Base-by-base conservation (phyloP, 768 basidiomycete genomes). In the Coprinopsis cinerea region DNA sequence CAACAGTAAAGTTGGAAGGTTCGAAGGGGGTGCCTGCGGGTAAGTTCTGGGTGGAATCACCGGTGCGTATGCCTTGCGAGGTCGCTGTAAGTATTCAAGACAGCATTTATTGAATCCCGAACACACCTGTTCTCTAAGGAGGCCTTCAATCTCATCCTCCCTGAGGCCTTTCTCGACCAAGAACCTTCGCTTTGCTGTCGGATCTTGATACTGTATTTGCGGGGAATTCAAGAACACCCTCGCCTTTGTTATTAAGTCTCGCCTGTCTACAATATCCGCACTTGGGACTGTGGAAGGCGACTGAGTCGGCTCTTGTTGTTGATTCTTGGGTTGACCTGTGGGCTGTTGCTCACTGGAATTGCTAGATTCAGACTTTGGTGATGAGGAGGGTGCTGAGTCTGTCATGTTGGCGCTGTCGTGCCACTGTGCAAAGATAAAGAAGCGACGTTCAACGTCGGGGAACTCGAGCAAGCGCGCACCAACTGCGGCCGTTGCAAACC, bases 41-140 rank as follows among this genome's bases (percentile, higher is more conserved):
- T 90, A 90, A 42, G 82, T 81, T 55, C 85, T 76, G 0, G 87
- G 85, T 17, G 87, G 87, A 28, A 90, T 64, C 4, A 63, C 50
- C 7, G 83, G 85, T 42, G 10, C 23, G 15, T 2, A 23, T 14
- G 48, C 39, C 17, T 13, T 10, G 9, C 13, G 6, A 43, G 22
- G 20, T n/a, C n/a, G n/a, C n/a, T n/a, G 9, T 43, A 23, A 25
- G 41, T 25, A 43, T 11, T 7, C 22, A 43, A 9, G 17, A 18
- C 11, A 45, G 27, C 15, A 18, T 32, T 10, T 9, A 18, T 45
- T n/a, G 20, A 27, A 34, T 24, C 35, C 4, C n/a, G 28, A 9
- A 62, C 76, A 39, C 56, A 88, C 87, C 57, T 73, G 47, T 54
- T 82, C 79, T 36, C 68, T 73, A 39, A 89, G 61, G 17, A 90